Evolutionary conservation across 2,329 filamentous ascomycete genomes (phyloP), one percentile per base, ranked within the genome.

Genomic region (Aspergillus sp.): DNA sequence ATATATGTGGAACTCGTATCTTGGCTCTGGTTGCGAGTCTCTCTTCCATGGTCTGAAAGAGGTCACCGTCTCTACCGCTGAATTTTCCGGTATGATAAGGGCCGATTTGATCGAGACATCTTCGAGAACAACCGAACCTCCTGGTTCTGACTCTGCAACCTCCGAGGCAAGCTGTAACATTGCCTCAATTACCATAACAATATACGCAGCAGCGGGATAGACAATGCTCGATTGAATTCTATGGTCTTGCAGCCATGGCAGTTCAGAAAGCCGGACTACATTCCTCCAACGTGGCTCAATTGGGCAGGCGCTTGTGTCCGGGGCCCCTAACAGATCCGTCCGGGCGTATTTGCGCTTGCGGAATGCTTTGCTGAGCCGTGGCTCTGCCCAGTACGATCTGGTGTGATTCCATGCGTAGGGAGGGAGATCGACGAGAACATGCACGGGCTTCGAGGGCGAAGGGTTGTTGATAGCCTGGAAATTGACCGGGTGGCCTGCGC

Each of bases 221-320:
- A 70, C 49, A 8, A 66, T 60, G 10, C 57, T 59, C 1, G 53
- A 57, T 20, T 61, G 55, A 9, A 71, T 56, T 7, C 47, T 56
- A 45, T 72, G 69, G 19, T 67, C 62, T 4, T 42, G 24, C 6
- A 71, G 45, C 69, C 69, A 71, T 4, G 65, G 64, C 2, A 57
- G 47, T 11, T 71, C 65, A 4, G 50, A 55, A 1, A 59, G 36
- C 10, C 61, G 60, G 2, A 72, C 40, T 16, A 63, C 49, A 22
- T 68, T 66, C 43, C 67, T 49, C 68, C 68, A 72, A 4, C 49
- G 50, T 17, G 59, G 62, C 20, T 62, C 61, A 7, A 58, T 46
- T 8, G 54, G 50, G 50, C 52, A 57, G 3, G 48, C 30, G 4
- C 48, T 49, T 1, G 49, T 48, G 20, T 57, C 41, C 0, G 46